Evolutionary conservation across 805 yeast species (phyloP), one percentile per base, ranked within the genome.

Genomic region (Maudiozyma saulgeensis): DNA sequence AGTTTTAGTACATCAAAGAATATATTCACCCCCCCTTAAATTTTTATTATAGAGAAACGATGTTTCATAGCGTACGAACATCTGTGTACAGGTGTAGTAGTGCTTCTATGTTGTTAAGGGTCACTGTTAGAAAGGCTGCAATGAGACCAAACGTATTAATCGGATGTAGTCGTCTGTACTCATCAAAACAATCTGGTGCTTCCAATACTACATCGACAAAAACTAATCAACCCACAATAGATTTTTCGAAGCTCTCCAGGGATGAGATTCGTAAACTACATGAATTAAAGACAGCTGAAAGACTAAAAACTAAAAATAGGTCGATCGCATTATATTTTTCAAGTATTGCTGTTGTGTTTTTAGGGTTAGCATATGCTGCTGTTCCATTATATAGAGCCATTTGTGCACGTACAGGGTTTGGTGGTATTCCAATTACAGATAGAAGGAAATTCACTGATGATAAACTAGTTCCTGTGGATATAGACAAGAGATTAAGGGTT

Each of bases 351-450:
- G 68, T 90, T 28, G 68, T 80, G 2, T 86, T 87, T 53, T 68
- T 87, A 16, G 87, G 95, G 0, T 71, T 91, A 6, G 77, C 95
- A 0, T 93, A 88, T 67, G 86, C 89, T 9, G 87, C 96, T 0
- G 99, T 93, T 18, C 98, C 98, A 4, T 69, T 93, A 6, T 93
- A 93, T 67, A 73, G 97, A 56, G 88, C 90, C 8, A 75, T 93
- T 31, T 93, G 99, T 72, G 87, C 90, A 58, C 78, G 95, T 67
- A 90, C 97, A 0, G 99, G 99, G 0, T 93, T 85, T 78, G 96
- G 91, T 45, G 99, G 99, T 41, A 82, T 84, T 8, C 98, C 98
- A 11, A 84, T 90, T 58, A 90, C 97, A 0, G 98, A 93, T 63
- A 68, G 73, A 42, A 66, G 81, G 11, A 81, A 78, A 58, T 87